phyloP scores from a whole-genome alignment of 2,329 filamentous ascomycete species.

The Colletotrichum sp. region DNA sequence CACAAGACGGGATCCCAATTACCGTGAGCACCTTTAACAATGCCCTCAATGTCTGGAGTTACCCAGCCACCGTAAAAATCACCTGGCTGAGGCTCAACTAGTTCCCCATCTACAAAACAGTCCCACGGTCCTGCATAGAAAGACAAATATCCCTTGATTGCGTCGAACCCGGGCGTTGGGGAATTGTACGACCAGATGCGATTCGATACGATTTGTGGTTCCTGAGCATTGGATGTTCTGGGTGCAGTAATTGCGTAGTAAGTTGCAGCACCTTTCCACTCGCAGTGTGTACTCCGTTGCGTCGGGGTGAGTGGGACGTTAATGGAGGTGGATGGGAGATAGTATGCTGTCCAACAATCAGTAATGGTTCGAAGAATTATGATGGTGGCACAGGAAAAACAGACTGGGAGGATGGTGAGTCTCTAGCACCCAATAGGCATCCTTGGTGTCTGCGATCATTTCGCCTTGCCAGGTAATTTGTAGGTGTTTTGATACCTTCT shows the following conservation, averaged over 20 bases:
- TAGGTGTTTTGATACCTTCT: conserved; percentile 58
- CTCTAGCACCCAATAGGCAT: conserved; percentile 67
- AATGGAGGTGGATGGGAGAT: conserved; percentile 58
- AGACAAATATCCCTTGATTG: conserved; percentile 60
- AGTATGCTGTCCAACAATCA: conserved; percentile 52
- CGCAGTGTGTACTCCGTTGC: conserved; percentile 53
- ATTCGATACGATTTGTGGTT: conserved; percentile 46
- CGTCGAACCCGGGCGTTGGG: conserved; percentile 56
- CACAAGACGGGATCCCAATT: conserved; percentile 42
- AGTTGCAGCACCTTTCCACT: conserved; percentile 66
- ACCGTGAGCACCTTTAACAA: conserved; percentile 47
- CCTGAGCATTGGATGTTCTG: conserved; percentile 29
- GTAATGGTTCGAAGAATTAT: too few species aligned
- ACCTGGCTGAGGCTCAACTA: conserved; percentile 62
- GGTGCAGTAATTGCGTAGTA: conserved; percentile 58
- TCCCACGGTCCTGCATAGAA: conserved; percentile 68
- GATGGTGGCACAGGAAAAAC: conserved; percentile 20
- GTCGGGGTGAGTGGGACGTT: conserved; percentile 52
- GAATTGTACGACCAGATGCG: conserved; percentile 65
- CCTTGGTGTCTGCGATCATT: conserved; percentile 61
- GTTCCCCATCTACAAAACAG: conserved; percentile 66
- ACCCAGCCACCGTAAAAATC: conserved; percentile 72
- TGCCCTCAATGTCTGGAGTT: conserved; percentile 62
- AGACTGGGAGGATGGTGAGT: conserved; percentile 66
- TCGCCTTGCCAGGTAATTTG: conserved; percentile 60